phyloP scores from a whole-genome alignment of 352 stramenopile species.

The Phytophthora brassicae region DNA sequence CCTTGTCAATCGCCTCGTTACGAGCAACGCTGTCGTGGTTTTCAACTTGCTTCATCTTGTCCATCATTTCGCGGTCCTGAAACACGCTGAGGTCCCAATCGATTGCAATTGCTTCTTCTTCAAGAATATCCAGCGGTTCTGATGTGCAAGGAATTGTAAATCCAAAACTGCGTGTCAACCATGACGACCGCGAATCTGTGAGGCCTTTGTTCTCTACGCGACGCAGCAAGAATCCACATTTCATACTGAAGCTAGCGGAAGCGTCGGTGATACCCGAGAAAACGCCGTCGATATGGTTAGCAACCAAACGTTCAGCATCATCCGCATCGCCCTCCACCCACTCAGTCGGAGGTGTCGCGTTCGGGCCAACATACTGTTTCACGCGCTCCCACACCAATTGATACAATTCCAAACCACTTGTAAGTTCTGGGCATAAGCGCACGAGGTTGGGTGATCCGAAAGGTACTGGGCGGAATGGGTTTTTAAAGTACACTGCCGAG shows the following conservation, averaged over 20 bases:
- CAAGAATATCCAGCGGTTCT: constrained; percentile 74
- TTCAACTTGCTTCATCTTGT: constrained; percentile 88
- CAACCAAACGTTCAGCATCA: constrained; percentile 39
- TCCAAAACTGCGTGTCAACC: constrained; percentile 82
- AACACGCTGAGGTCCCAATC: constrained; percentile 87
- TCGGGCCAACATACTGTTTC: constrained; percentile 63
- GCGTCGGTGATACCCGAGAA: constrained; percentile 63
- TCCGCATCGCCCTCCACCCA: constrained; percentile 38
- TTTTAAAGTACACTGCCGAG: constrained; percentile 89
- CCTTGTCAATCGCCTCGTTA: constrained; percentile 88
- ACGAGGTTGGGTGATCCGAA: constrained; percentile 87
- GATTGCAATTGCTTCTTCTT: constrained; percentile 87
- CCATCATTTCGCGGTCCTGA: constrained; percentile 77
- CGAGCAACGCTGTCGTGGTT: constrained; percentile 77
- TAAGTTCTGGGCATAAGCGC: constrained; percentile 82
- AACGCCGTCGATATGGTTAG: constrained; percentile 80
- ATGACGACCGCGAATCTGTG: constrained; percentile 75
- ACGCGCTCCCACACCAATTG: constrained; percentile 82
- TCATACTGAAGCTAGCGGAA: constrained; percentile 34
- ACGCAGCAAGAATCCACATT: constrained; percentile 78
- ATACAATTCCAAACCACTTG: constrained; percentile 81
- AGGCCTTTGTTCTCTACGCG: constrained; percentile 84
- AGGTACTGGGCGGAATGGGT: constrained; percentile 83
- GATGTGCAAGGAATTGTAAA: constrained; percentile 78
- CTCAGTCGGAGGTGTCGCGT: constrained; percentile 38